Evolutionary conservation across 2,329 filamentous ascomycete species (phyloP).

Genomic region (Monilinia aucupariae): DNA sequence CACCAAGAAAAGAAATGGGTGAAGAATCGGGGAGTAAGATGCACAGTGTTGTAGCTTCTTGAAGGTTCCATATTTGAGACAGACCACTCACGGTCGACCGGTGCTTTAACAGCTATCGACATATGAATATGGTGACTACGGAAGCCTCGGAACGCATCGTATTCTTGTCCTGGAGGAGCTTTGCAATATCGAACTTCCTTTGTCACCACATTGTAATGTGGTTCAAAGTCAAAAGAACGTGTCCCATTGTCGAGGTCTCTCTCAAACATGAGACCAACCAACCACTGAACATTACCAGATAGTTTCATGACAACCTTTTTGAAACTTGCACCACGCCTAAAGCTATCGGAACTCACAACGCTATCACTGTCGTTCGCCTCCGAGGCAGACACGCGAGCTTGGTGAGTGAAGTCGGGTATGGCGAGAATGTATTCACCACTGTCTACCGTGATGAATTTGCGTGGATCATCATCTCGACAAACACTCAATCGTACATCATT

Average conservation of each 20-base stretch:
- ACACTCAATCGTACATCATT: constrained; percentile 87
- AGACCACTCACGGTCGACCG: constrained; percentile 80
- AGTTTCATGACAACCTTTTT: constrained; percentile 99
- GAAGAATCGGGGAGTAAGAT: constrained; percentile 92
- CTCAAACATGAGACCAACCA: constrained; percentile 88
- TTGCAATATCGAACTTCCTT: constrained; percentile 74
- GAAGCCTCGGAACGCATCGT: constrained; percentile 96
- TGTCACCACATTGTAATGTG: constrained; percentile 86
- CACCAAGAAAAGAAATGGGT: constrained; percentile 98
- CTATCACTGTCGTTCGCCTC: constrained; percentile 55
- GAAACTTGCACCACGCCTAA: constrained; percentile 74
- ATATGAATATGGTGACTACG: constrained; percentile 94
- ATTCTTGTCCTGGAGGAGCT: constrained; percentile 50
- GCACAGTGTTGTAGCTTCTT: constrained; percentile 91
- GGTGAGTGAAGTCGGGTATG: constrained; percentile 85
- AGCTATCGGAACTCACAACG: constrained; percentile 50
- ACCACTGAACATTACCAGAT: constrained; percentile 91
- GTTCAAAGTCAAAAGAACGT: constrained; percentile 81
- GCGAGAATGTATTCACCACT: constrained; percentile 94
- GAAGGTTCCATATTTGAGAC: constrained; percentile 69
- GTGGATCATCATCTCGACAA: constrained; percentile 78
- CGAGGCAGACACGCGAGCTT: constrained; percentile 56
- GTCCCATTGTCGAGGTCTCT: constrained; percentile 65
- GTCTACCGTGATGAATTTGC: constrained; percentile 90
- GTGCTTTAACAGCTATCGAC: constrained; percentile 84